Conservation (phyloP, 345 rosid genomes). For the Heritiera littoralis region DNA sequence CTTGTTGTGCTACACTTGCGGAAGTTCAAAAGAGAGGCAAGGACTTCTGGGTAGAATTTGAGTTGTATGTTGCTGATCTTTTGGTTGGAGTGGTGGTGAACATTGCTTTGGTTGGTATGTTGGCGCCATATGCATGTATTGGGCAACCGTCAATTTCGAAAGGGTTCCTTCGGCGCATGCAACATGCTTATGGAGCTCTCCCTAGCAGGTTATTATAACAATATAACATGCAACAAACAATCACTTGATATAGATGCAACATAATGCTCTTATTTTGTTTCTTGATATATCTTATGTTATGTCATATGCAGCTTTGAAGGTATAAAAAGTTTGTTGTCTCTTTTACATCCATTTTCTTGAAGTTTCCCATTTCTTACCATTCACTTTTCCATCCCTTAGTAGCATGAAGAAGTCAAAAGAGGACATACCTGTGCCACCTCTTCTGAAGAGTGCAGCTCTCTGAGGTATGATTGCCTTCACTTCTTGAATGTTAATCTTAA, state of each 20-base stretch:
- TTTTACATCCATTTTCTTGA: background rate
- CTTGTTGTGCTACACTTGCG: constrained; percentile 92
- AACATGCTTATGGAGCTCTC: constrained; percentile 78
- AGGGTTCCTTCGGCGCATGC: constrained; percentile 63
- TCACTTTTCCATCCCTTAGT: constrained; percentile 36
- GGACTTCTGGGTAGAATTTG: constrained; percentile 93
- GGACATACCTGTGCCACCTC: constrained; percentile 87
- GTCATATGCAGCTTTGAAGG: background rate
- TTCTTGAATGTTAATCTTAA: background rate
- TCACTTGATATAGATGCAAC: background rate
- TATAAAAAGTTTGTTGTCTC: background rate
- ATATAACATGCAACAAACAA: background rate
- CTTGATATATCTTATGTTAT: background rate
- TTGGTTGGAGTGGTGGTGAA: constrained; percentile 85
- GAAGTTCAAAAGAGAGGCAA: constrained; percentile 92
- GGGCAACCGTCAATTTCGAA: constrained; percentile 63
- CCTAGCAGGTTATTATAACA: constrained; percentile 71
- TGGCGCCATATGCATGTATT: constrained; percentile 89
- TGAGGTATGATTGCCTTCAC: constrained; percentile 75
- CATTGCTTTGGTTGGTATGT: constrained; percentile 87
- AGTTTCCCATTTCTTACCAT: constrained; percentile 18
- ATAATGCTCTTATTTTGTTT: background rate
- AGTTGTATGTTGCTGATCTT: constrained; percentile 88
- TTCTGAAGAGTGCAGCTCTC: constrained; percentile 85
- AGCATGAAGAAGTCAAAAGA: constrained; percentile 79